Conservation (phyloP, 257 asterid genomes). For the Sherardia arvensis region DNA sequence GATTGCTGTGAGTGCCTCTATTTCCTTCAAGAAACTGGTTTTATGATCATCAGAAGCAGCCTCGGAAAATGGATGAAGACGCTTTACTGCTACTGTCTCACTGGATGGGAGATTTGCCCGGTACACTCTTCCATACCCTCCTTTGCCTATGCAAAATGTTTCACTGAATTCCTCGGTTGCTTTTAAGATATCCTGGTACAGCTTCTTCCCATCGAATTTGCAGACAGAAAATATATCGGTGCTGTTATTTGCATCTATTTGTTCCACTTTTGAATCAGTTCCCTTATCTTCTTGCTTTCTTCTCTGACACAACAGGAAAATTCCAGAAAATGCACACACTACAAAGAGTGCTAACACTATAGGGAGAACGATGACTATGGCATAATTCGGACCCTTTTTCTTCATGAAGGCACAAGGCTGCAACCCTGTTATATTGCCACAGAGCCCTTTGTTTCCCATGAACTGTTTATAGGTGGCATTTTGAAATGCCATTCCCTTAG, state of each 20-base stretch:
- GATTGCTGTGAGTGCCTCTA: constrained; percentile 19
- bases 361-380: constrained; percentile 8
- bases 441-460: background rate
- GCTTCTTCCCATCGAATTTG: constrained; percentile 21
- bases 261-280: background rate
- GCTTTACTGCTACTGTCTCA: constrained; percentile 25
- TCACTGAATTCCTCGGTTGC: constrained; percentile 21
- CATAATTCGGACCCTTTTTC: background rate
- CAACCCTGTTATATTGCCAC: background rate
- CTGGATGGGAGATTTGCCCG: constrained; percentile 16
- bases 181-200: constrained; percentile 19
- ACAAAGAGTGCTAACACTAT: constrained; percentile 13
- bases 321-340: background rate
- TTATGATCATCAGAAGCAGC: background rate
- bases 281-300: background rate
- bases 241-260: background rate
- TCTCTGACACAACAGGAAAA: constrained; percentile 1
- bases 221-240: constrained; percentile 12
- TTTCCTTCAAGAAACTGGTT: constrained; percentile 15
- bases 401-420: constrained; percentile 8
- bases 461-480: constrained; percentile 13
- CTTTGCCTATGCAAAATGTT: constrained; percentile 25
- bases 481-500: constrained; percentile 19
- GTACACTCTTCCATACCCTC: constrained; percentile 27
- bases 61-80: background rate